These are phyloP conservation scores for Coriolopsis trogii DNA, from an alignment of 1,284 basidiomycete genomes.

Conservation along the genomic window DNA sequence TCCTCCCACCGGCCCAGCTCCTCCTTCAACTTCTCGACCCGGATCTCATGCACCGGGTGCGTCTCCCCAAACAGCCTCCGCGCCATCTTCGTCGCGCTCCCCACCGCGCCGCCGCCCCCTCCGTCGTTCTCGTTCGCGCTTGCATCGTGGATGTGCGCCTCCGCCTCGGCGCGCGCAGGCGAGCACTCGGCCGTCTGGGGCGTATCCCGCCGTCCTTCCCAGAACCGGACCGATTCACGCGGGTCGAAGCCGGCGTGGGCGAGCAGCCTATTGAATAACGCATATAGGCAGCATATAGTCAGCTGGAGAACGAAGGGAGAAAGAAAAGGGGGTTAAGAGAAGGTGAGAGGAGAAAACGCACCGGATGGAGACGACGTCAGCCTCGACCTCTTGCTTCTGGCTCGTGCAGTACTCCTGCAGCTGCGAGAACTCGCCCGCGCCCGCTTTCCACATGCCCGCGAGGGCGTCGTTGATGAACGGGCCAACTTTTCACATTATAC, in stretches of 20 bases:
- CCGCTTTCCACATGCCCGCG: conserved; percentile 75
- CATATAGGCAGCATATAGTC: not conserved
- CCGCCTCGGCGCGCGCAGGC: conserved; percentile 30
- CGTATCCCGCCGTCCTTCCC: conserved; percentile 55
- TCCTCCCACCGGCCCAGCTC: conserved; percentile 73
- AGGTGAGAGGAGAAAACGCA: conserved; percentile 32
- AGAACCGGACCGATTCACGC: conserved; percentile 71
- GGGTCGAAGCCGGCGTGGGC: conserved; percentile 88
- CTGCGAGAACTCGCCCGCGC: conserved; percentile 73
- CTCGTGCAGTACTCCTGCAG: conserved; percentile 74
- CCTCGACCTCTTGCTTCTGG: conserved; percentile 82
- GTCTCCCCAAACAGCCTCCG: conserved; percentile 41
- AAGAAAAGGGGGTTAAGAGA: not conserved
- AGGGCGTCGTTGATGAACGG: conserved; percentile 92
- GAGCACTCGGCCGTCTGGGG: conserved; percentile 43
- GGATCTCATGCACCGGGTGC: conserved; percentile 67
- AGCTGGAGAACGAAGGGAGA: not conserved
- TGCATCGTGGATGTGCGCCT: not conserved
- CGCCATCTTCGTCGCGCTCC: conserved; percentile 22
- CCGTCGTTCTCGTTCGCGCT: no score
- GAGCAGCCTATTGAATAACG: conserved; percentile 78
- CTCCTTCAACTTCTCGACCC: conserved; percentile 57
- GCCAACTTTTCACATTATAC: conserved; percentile 52
- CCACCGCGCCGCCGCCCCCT: no score
- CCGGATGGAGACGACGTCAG: conserved; percentile 86